phyloP scores from a whole-genome alignment of 345 rosid genomes.

The Aurinia saxatilis region DNA sequence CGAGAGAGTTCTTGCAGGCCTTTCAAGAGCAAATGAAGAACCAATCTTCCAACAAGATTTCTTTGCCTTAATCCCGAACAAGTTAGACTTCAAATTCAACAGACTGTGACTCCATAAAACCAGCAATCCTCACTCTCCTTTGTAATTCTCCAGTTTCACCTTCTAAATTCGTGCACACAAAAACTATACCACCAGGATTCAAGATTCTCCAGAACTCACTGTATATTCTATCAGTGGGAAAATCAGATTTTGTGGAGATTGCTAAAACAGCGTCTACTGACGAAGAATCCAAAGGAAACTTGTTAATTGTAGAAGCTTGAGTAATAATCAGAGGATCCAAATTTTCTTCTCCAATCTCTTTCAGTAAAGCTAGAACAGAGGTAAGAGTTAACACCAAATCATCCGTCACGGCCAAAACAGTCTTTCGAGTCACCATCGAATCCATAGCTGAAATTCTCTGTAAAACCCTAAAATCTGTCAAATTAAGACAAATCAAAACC shows the following conservation, averaged over 20 bases:
- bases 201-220: conserved; percentile 55
- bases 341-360: conserved; percentile 32
- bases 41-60: conserved; percentile 87
- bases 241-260: conserved; percentile 41
- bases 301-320: conserved; percentile 57
- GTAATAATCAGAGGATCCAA: conserved; percentile 46
- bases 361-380: conserved; percentile 28
- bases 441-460: too few relatives aligned
- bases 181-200: conserved; percentile 64
- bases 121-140: conserved; percentile 60
- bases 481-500: too few relatives aligned
- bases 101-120: conserved; percentile 53
- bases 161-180: conserved; percentile 34
- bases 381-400: conserved; percentile 27
- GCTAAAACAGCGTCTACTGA: conserved; percentile 45
- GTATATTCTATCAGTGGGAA: conserved; percentile 42
- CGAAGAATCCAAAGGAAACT: conserved; percentile 53
- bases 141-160: conserved; percentile 32
- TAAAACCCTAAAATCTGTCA: too few relatives aligned
- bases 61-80: conserved; percentile 54
- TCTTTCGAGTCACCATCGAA: conserved; percentile 13
- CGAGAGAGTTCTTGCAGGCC: conserved; percentile 34
- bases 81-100: conserved; percentile 38
- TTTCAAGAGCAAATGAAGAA: conserved; percentile 72
- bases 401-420: conserved; percentile 27